These are phyloP conservation scores for Antitrichia curtipendula DNA, from an alignment of 225 moss, liverwort and hornwort species.

Conservation along the genomic window DNA sequence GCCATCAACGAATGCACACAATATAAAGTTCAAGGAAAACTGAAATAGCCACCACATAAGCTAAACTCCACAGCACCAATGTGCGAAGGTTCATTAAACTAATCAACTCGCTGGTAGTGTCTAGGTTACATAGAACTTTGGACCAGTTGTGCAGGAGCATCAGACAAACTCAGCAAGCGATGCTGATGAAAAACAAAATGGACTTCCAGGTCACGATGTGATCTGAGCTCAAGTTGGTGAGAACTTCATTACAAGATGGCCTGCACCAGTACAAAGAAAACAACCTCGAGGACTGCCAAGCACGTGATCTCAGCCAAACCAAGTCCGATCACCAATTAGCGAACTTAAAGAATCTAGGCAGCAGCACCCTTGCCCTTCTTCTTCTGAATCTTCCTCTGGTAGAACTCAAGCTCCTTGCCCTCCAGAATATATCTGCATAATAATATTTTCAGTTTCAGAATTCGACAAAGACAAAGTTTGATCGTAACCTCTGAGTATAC, in stretches of 20 bases:
- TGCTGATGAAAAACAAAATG: slow-evolving; percentile 5
- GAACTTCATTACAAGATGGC: slow-evolving; percentile 36
- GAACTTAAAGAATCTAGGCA: slow-evolving; percentile 16
- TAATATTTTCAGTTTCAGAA: neutral
- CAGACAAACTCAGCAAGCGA: slow-evolving; percentile 18
- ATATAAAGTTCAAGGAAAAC: neutral
- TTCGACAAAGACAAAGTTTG: neutral
- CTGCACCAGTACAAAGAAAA: slow-evolving; percentile 21
- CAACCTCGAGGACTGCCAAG: slow-evolving; percentile 7
- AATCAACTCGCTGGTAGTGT: slow-evolving; percentile 13
- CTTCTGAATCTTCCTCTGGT: slow-evolving; percentile 86
- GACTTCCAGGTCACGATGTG: slow-evolving; percentile 11
- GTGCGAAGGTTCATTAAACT: slow-evolving; percentile 4
- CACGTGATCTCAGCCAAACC: slow-evolving; percentile 13
- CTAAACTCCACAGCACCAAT: slow-evolving; percentile 1
- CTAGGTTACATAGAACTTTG: slow-evolving; percentile 24
- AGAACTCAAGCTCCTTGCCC: slow-evolving; percentile 90
- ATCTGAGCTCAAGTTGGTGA: slow-evolving; percentile 21
- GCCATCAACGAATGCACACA: neutral
- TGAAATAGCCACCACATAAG: neutral
- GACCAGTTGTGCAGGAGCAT: slow-evolving; percentile 39
- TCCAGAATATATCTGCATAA: slow-evolving; percentile 70
- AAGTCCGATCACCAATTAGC: slow-evolving; percentile 12
- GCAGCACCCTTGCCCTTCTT: slow-evolving; percentile 89
- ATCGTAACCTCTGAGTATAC: neutral